Evolutionary conservation across 2,329 filamentous ascomycete species (phyloP), one percentile per base, ranked within the genome.

Genomic region (Paraphoma chrysanthemicola): DNA sequence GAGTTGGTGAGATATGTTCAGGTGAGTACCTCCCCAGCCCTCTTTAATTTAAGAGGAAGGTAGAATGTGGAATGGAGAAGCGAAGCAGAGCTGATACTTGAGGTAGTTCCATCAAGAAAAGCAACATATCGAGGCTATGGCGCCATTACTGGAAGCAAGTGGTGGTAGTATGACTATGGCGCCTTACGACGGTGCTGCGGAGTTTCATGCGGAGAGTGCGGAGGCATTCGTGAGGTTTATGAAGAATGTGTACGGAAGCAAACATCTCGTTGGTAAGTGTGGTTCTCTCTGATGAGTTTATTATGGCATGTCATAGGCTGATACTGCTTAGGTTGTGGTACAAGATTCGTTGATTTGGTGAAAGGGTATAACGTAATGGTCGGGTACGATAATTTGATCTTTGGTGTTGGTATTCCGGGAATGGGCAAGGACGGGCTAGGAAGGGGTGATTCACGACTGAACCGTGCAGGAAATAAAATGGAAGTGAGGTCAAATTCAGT

Each of bases 311-410:
- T 36, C 29, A 5, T 9, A 8, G 12, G 36, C 47, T 43, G 31
- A 49, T 4, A 12, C 6, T 3, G 3, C 10, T 2, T 30, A 63
- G 57, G 57, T n/a, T 63, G 57, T 45, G 60, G 60, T 7, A 54
- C 42, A 29, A 41, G 54, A 7, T 63, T 63, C 23, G 56, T 53
- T 1, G 57, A 63, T 41, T 14, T 56, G 12, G 42, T 45, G 2
- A 48, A 56, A 38, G 54, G 52, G 1, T 60, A 57, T 33, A 45
- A 60, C 17, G 46, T 63, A 33, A 60, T 63, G 56, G 42, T 39
- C 11, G 58, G 58, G 1, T 59, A 63, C 41, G 57, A 61, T 23
- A 59, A 63, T 30, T 44, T 63, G 14, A 59, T 59, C 14, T 54
- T 52, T 8, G 57, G 54, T 3, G 11, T 33, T 7, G 41, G 18